Percentiles rank a stretch among this genome's conserved stretches.
These are phyloP conservation scores for Wickerhamiella qilinensis DNA, from an alignment of 805 yeast genomes.

Conservation along the genomic window DNA sequence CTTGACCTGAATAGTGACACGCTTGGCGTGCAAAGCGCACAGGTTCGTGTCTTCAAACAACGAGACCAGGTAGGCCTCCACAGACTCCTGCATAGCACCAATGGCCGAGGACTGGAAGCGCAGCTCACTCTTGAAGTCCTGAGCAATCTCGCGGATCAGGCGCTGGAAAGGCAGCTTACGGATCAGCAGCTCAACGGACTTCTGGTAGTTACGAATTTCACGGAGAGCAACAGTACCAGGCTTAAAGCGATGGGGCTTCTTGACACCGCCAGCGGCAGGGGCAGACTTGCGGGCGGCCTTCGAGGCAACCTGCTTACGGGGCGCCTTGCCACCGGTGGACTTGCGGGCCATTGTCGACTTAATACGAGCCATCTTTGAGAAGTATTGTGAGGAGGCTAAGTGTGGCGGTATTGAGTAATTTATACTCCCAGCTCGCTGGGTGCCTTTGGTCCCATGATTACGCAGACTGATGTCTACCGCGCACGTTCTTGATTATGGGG, in stretches of 20 bases:
- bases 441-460: no score
- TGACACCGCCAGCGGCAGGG: constrained; percentile 72
- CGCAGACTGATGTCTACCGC: neutral
- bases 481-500: no score
- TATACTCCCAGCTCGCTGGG: neutral
- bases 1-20: constrained; percentile 85
- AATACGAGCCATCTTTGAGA: constrained; percentile 16
- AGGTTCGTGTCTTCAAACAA: constrained; percentile 80
- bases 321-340: constrained; percentile 86
- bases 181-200: constrained; percentile 71
- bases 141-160: constrained; percentile 78
- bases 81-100: constrained; percentile 83
- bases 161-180: constrained; percentile 87
- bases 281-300: constrained; percentile 86
- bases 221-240: constrained; percentile 90
- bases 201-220: constrained; percentile 86
- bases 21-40: constrained; percentile 87
- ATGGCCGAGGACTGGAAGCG: constrained; percentile 83
- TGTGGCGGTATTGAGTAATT: neutral
- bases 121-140: constrained; percentile 41
- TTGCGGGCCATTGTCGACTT: constrained; percentile 40
- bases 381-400: neutral
- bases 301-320: constrained; percentile 82
- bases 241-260: constrained; percentile 88
- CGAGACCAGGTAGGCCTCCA: constrained; percentile 75